Percentiles rank a stretch among this genome's conserved stretches.
Conservation (phyloP, 2,329 filamentous ascomycete species). For the Aspergillus cejpii region DNA sequence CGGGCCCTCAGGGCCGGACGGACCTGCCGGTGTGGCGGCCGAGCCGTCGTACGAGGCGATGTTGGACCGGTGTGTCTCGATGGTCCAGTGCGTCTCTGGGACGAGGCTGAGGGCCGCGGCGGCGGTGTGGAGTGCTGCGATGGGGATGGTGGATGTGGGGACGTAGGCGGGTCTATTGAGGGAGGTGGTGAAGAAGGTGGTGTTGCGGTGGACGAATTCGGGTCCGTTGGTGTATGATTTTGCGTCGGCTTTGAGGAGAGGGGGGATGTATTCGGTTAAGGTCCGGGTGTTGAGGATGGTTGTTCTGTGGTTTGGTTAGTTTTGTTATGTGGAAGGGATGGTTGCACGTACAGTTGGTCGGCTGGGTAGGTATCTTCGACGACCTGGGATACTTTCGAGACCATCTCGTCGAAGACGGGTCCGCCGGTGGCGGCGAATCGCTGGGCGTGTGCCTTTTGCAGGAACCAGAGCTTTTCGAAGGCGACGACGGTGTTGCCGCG, state of each 20-base stretch:
- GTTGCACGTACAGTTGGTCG: slow-evolving; percentile 27
- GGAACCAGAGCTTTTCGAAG: slow-evolving; percentile 68
- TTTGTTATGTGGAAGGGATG: slow-evolving; percentile 3
- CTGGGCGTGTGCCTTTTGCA: slow-evolving; percentile 66
- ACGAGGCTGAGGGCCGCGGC: slow-evolving; percentile 41
- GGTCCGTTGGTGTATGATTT: slow-evolving; percentile 52
- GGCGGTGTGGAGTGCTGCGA: slow-evolving; percentile 40
- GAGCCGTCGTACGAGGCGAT: slow-evolving; percentile 33
- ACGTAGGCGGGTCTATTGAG: slow-evolving; percentile 24
- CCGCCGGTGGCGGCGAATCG: slow-evolving; percentile 44
- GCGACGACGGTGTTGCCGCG: slow-evolving; percentile 82
- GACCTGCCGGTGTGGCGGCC: slow-evolving; percentile 5
- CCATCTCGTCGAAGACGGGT: slow-evolving; percentile 36
- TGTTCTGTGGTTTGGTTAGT: slow-evolving; percentile 14
- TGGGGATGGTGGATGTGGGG: slow-evolving; percentile 21
- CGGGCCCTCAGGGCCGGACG: slow-evolving; percentile 16
- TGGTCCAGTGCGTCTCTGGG: slow-evolving; percentile 37
- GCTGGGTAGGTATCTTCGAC: slow-evolving; percentile 20
- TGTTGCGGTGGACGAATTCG: slow-evolving; percentile 52
- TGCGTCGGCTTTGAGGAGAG: slow-evolving; percentile 49
- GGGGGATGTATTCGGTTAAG: slow-evolving; percentile 44
- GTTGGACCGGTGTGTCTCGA: slow-evolving; percentile 36
- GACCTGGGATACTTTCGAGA: slow-evolving; percentile 28
- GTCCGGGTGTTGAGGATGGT: slow-evolving; percentile 29
- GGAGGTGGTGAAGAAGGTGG: slow-evolving; percentile 51